A percentile compares a stretch with the other conserved stretches of the same genome.
phyloP scores from a whole-genome alignment of 208 protist genomes.

The Spongospora subterranea region DNA sequence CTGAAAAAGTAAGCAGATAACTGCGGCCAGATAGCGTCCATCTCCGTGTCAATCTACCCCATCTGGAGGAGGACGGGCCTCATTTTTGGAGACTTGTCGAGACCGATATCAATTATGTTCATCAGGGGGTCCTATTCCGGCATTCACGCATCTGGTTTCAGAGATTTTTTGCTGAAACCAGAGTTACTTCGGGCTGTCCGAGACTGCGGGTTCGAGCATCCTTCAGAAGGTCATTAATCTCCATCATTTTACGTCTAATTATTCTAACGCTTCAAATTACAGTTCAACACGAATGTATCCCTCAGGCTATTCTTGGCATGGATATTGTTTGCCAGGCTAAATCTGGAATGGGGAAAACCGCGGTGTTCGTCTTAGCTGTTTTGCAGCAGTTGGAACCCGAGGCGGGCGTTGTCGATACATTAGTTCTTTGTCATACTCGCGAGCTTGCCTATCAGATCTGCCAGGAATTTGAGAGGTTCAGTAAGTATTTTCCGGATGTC shows the following conservation, averaged over 20 bases:
- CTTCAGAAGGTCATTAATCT: slow-evolving; percentile 79
- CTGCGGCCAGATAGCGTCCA: not conserved
- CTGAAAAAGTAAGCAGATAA: slow-evolving; percentile 63
- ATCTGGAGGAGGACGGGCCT: not conserved
- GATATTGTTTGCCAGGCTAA: slow-evolving; percentile 98
- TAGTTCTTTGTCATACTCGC: slow-evolving; percentile 94
- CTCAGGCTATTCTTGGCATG: slow-evolving; percentile 94
- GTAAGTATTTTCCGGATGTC: slow-evolving; percentile 85
- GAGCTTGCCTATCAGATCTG: slow-evolving; percentile 99
- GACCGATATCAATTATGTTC: not conserved
- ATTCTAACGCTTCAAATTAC: not conserved
- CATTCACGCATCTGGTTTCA: slow-evolving; percentile 91
- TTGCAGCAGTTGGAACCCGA: slow-evolving; percentile 94
- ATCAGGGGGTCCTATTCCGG: slow-evolving; percentile 68
- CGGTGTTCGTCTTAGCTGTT: slow-evolving; percentile 97
- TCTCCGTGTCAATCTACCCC: not conserved
- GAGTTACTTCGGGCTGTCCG: slow-evolving; percentile 95
- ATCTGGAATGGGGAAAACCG: slow-evolving; percentile 99
- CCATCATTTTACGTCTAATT: not conserved
- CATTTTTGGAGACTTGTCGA: not conserved
- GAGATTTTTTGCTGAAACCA: slow-evolving; percentile 98
- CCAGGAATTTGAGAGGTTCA: slow-evolving; percentile 96
- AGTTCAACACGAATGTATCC: slow-evolving; percentile 98
- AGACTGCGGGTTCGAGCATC: slow-evolving; percentile 89
- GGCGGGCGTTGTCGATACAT: slow-evolving; percentile 77